Evolutionary conservation across 2,329 filamentous ascomycete species (phyloP), one percentile per base, ranked within the genome.

Genomic region (Pseudocercospora musae): DNA sequence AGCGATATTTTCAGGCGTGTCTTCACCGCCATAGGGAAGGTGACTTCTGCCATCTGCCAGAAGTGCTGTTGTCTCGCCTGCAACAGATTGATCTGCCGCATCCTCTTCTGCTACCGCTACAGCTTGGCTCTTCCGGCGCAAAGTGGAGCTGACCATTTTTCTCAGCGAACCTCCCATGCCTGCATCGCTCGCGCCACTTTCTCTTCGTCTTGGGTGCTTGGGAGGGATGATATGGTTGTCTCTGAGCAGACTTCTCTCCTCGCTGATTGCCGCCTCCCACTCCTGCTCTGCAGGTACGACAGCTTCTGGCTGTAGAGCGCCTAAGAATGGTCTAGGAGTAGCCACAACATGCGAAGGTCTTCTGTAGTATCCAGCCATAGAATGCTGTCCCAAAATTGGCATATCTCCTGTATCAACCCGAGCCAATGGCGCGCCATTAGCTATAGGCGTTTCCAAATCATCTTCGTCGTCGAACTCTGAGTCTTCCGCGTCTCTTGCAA

Each of bases 261-360:
- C 84, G 53, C 82, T 78, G 57, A 84, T 78, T 2, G 81, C 80
- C 48, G 78, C 79, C 55, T 84, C 80, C 25, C 81, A 78, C 66
- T 88, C 85, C 66, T 79, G 78, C 66, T 81, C 81, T 13, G 66
- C 59, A 3, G 71, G 71, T 25, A 70, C 60, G n/a, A 70, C 58
- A 2, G 78, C 81, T 74, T 73, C 78, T 65, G 76, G 78, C 29
- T 87, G 68, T 59, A 73, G 76, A 82, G 89, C 63, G 82, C 86
- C 85, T 25, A 91, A 84, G 62, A 96, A 82, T 3, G 89, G 88
- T 58, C 91, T 83, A 1, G 87, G 84, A 23, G 88, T 88, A 11
- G 89, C 89, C 29, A 89, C 87, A 48, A 95, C 87, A 72, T 88
- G 89, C 68, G 87, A 90, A 0, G 92, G 91, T 50, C 92, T 85